Conservation (phyloP, 768 basidiomycete species). For the Mycena alexandri region DNA sequence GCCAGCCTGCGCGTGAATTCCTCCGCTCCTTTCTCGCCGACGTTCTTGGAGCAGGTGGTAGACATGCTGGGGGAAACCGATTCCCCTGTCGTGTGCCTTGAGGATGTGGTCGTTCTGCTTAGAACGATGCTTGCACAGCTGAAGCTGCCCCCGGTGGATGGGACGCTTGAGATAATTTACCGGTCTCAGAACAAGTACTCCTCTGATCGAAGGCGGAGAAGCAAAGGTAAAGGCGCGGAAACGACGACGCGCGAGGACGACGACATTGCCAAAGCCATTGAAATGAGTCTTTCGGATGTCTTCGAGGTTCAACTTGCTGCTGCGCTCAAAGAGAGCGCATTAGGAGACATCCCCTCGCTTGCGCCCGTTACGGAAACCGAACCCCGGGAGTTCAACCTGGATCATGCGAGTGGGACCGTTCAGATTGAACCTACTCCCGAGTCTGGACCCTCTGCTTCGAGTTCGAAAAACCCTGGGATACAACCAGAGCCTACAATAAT, state of each 20-base stretch:
- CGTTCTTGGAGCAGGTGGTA: conserved; percentile 57
- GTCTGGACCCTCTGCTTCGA: background rate
- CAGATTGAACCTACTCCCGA: background rate
- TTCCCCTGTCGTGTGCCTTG: conserved; percentile 47
- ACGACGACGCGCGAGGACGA: conserved; percentile 49
- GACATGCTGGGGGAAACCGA: conserved; percentile 6
- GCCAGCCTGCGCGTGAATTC: conserved; percentile 58
- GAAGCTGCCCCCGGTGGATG: conserved; percentile 40
- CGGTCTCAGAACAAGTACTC: conserved; percentile 52
- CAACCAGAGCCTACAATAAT: background rate
- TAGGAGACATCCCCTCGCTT: no score
- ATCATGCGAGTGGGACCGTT: background rate
- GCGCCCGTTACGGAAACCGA: background rate
- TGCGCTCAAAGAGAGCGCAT: conserved; percentile 21
- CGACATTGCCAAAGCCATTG: conserved; percentile 61
- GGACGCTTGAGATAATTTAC: conserved; percentile 58
- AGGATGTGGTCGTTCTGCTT: conserved; percentile 40
- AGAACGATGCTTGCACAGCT: conserved; percentile 17
- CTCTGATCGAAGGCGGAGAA: conserved; percentile 25
- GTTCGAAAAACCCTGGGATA: background rate
- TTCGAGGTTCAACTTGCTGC: conserved; percentile 26
- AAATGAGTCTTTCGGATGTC: conserved; percentile 55
- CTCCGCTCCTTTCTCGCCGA: conserved; percentile 58
- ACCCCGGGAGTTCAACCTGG: background rate
- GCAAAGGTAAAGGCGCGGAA: conserved; percentile 37